These are phyloP conservation scores for Beauveria sp. DNA, from an alignment of 2,329 filamentous ascomycete genomes.

Conservation along the genomic window DNA sequence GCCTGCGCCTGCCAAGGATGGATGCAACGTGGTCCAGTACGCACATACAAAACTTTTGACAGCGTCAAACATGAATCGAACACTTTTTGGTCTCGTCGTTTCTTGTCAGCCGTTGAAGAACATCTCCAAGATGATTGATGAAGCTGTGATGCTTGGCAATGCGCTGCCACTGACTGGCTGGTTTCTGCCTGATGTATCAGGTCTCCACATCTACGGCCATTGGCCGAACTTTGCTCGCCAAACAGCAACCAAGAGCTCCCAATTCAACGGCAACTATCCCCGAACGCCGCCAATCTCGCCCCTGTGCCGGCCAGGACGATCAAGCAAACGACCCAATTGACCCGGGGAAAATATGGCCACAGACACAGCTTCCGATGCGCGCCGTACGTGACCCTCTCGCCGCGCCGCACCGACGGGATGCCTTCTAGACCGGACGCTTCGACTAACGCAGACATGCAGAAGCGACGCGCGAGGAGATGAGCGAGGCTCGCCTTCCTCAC, in stretches of 20 bases:
- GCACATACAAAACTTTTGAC: not conserved
- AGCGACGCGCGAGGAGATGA: conserved; percentile 88
- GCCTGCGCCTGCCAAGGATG: not conserved
- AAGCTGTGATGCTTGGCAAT: not conserved
- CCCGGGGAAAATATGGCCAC: conserved; percentile 27
- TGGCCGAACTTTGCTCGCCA: conserved; percentile 11
- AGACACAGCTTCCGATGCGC: conserved; percentile 29
- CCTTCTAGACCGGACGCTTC: not conserved
- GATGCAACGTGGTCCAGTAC: not conserved
- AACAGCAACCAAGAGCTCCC: conserved; percentile 14
- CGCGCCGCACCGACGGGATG: conserved; percentile 14
- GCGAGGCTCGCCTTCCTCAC: conserved; percentile 77
- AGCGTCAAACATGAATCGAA: not conserved
- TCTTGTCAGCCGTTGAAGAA: not conserved
- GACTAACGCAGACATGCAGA: conserved; percentile 35
- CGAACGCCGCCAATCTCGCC: not conserved
- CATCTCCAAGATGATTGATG: not conserved
- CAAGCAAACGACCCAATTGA: conserved; percentile 24
- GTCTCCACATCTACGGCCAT: conserved; percentile 3
- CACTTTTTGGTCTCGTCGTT: not conserved
- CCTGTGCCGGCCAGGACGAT: not conserved
- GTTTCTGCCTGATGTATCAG: conserved; percentile 11
- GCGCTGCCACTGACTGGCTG: not conserved
- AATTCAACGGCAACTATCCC: not conserved
- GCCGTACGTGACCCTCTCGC: conserved; percentile 25